Percentiles rank a stretch among this genome's conserved stretches.
phyloP scores from a whole-genome alignment of 2,329 filamentous ascomycete species.

The Cyphellophora attinorum region DNA sequence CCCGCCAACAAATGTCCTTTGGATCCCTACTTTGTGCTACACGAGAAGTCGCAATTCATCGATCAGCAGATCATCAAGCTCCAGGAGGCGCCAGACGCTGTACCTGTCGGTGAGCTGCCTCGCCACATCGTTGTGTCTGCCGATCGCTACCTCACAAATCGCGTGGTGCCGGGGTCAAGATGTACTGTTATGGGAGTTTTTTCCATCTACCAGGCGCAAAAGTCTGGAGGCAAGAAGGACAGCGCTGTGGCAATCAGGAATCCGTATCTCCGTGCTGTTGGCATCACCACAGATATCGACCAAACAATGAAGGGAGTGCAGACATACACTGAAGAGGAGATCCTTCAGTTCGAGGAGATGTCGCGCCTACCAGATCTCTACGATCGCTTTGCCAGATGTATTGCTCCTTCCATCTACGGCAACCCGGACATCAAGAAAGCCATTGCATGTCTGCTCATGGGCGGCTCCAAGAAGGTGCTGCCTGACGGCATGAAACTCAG shows the following conservation, averaged over 20 bases:
- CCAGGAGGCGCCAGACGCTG: conserved; percentile 93
- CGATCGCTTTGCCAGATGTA: conserved; percentile 77
- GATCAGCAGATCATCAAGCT: conserved; percentile 98
- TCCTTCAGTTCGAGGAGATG: conserved; percentile 90
- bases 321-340: conserved; percentile 86
- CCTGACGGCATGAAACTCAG: conserved; percentile 95
- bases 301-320: conserved; percentile 77
- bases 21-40: conserved; percentile 91
- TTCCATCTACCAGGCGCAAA: conserved; percentile 91
- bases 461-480: conserved; percentile 93
- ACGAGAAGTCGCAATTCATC: conserved; percentile 89
- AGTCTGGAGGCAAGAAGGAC: conserved; percentile 51
- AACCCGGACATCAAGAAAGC: conserved; percentile 96
- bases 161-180: conserved; percentile 86
- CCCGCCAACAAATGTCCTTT: conserved; percentile 68
- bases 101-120: conserved; percentile 90
- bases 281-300: conserved; percentile 83
- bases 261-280: conserved; percentile 85
- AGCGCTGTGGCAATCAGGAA: conserved; percentile 91
- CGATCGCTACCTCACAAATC: conserved; percentile 91
- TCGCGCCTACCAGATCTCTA: conserved; percentile 90
- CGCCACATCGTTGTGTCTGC: conserved; percentile 91
- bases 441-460: conserved; percentile 85
- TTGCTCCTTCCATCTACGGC: conserved; percentile 94
- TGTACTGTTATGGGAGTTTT: conserved; percentile 97